phyloP scores from a whole-genome alignment of 176 grass and related monocot species.

The Themeda triandra region DNA sequence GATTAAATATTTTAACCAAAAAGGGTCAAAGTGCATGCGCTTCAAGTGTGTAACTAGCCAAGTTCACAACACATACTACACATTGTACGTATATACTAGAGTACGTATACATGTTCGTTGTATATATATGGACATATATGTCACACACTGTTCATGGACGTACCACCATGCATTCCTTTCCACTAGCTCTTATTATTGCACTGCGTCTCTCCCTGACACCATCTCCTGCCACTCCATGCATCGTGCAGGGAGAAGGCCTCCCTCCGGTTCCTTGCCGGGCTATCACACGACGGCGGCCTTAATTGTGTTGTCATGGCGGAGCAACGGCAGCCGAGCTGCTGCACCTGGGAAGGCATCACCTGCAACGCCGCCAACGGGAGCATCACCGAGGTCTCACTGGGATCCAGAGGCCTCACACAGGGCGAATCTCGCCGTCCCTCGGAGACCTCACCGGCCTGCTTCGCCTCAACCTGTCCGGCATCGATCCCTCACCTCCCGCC shows the following conservation, averaged over 20 bases:
- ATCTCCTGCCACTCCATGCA: neutral
- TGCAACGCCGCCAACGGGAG: neutral
- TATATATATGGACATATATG: too few relatives aligned
- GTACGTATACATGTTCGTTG: too few relatives aligned
- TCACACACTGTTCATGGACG: too few relatives aligned
- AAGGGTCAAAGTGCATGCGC: too few relatives aligned
- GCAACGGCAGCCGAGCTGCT: neutral
- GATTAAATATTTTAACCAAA: too few relatives aligned
- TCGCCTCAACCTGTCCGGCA: constrained; percentile 23
- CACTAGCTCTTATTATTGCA: too few relatives aligned
- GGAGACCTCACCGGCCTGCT: constrained; percentile 1
- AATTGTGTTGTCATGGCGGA: neutral
- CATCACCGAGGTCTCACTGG: neutral
- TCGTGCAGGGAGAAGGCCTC: neutral
- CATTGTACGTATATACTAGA: too few relatives aligned
- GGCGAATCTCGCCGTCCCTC: constrained; percentile 14
- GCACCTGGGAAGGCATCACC: constrained; percentile 16
- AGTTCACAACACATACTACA: too few relatives aligned
- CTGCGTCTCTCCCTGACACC: neutral
- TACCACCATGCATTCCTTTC: neutral
- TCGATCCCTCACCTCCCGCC: neutral
- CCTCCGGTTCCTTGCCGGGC: constrained; percentile 14
- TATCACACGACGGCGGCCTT: neutral
- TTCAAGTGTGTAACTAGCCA: too few relatives aligned
- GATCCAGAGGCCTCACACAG: neutral